Conservation (phyloP, 2,329 filamentous ascomycete genomes). For the Colletotrichum higginsianum region DNA sequence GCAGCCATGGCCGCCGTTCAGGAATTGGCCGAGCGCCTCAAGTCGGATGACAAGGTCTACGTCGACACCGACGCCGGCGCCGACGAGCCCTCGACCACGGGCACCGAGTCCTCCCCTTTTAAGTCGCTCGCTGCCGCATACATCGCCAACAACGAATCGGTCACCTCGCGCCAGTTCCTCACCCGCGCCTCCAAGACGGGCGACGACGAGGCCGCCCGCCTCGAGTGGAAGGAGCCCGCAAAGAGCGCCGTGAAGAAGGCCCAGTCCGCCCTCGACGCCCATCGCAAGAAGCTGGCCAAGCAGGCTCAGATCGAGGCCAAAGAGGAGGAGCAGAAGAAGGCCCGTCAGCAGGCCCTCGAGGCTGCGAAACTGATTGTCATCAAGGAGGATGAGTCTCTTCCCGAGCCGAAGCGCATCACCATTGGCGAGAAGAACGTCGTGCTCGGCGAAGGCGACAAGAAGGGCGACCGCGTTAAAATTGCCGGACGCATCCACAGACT, state of each 20-base stretch:
- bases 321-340: conserved; percentile 76
- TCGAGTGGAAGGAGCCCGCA: conserved; percentile 85
- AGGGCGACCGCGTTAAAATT: conserved; percentile 83
- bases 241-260: conserved; percentile 92
- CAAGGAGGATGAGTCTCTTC: conserved; percentile 79
- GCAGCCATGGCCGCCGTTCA: conserved; percentile 59
- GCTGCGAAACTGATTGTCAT: conserved; percentile 83
- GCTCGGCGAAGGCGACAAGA: conserved; percentile 69
- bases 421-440: conserved; percentile 79
- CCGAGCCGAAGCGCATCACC: conserved; percentile 81
- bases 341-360: conserved; percentile 75
- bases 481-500: conserved; percentile 87
- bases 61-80: conserved; percentile 85
- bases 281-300: conserved; percentile 89
- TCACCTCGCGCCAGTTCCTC: conserved; percentile 72
- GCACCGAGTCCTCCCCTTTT: conserved; percentile 82
- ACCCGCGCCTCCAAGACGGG: conserved; percentile 78
- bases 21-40: conserved; percentile 67
- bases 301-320: conserved; percentile 80
- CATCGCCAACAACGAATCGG: conserved; percentile 75
- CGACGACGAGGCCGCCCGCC: conserved; percentile 74
- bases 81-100: conserved; percentile 77
- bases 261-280: conserved; percentile 78
- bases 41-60: conserved; percentile 71
- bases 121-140: conserved; percentile 86